Evolutionary conservation across 176 grass and related monocot genomes (phyloP).

Genomic region (Guadua angustifolia): DNA sequence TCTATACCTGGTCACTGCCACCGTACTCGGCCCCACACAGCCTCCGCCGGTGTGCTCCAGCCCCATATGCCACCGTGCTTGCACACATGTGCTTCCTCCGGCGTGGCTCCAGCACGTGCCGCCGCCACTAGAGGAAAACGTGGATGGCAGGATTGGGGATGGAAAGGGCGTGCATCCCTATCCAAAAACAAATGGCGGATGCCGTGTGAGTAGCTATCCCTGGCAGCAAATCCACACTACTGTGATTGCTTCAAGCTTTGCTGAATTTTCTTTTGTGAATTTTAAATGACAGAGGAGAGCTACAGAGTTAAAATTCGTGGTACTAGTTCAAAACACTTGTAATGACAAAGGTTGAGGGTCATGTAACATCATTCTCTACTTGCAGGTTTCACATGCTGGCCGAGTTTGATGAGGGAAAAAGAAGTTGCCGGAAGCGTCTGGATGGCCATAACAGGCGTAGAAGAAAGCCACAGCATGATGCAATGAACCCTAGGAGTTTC

Average conservation of each 20-base stretch:
- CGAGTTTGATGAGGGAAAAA: conserved; percentile 82
- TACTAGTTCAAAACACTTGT: not conserved
- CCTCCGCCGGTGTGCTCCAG: no score
- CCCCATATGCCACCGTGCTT: no score
- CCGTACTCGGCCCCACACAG: no score
- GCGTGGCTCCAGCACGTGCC: not conserved
- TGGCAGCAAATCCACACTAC: not conserved
- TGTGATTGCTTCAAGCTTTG: not conserved
- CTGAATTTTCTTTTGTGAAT: not conserved
- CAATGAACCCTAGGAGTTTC: conserved; percentile 51
- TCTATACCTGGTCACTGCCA: no score
- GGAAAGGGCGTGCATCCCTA: not conserved
- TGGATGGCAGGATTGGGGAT: not conserved
- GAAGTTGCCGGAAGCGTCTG: conserved; percentile 83
- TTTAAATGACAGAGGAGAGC: not conserved
- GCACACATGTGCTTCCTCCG: not conserved
- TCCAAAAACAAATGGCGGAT: not conserved
- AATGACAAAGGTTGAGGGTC: conserved; percentile 1
- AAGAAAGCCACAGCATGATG: conserved; percentile 72
- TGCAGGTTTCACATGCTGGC: conserved; percentile 75
- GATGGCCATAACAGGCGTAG: conserved; percentile 81
- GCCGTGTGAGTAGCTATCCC: not conserved
- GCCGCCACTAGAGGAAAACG: not conserved
- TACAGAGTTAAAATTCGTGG: not conserved
- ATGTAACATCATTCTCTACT: not conserved